Percentiles rank a stretch among this genome's conserved stretches.
Conservation (phyloP, 148 eudicot species). For the Limonium bicolor region DNA sequence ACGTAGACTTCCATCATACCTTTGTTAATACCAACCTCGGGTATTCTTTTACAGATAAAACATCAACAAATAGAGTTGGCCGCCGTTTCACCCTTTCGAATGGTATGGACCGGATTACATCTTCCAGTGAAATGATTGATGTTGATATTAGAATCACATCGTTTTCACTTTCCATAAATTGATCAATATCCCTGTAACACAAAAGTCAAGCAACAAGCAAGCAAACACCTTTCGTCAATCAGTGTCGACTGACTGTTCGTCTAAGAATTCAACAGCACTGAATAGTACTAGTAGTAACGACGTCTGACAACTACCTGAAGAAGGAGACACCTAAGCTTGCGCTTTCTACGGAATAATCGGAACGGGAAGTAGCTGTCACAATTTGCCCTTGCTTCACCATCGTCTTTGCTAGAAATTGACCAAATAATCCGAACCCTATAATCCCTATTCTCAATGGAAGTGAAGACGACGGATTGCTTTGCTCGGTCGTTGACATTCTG, state of each 20-base stretch:
- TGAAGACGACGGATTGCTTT: conserved; percentile 2
- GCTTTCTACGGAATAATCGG: conserved; percentile 34
- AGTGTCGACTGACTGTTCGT: too few relatives aligned
- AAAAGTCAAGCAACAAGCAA: background rate
- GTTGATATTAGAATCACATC: conserved; percentile 33
- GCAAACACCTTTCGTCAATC: background rate
- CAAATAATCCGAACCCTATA: conserved; percentile 41
- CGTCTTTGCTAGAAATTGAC: conserved; percentile 41
- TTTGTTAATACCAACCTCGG: conserved; percentile 27
- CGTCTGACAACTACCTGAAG: conserved; percentile 13
- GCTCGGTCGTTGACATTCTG: too few relatives aligned
- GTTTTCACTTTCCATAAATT: conserved; percentile 21
- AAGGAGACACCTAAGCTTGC: conserved; percentile 24
- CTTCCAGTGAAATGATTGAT: conserved; percentile 31
- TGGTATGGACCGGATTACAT: conserved; percentile 29
- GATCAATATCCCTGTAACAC: conserved; percentile 23
- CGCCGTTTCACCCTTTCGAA: conserved; percentile 14
- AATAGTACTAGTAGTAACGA: too few relatives aligned
- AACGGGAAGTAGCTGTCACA: conserved; percentile 32
- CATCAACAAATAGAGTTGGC: conserved; percentile 38
- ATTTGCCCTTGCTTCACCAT: conserved; percentile 42
- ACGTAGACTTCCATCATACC: background rate
- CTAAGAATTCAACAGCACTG: too few relatives aligned
- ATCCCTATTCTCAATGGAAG: conserved; percentile 25
- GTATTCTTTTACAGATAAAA: conserved; percentile 43